Conservation (phyloP, 78 protist genomes). For the Dictyostelium purpureum region DNA sequence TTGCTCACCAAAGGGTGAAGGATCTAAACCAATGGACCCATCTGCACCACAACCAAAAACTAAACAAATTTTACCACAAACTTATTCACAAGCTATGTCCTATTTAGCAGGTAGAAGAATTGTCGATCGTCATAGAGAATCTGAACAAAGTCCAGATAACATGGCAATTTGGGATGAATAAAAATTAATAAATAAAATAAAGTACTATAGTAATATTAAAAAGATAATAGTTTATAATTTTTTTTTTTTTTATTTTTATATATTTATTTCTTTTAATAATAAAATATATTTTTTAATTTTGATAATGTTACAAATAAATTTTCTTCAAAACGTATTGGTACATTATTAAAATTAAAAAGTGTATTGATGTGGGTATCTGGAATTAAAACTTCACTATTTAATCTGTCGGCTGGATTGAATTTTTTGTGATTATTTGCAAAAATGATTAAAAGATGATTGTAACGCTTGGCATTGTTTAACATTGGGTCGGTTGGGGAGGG, state of each 20-base stretch:
- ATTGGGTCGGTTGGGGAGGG: background rate
- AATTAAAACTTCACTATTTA: background rate
- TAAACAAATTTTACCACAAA: conserved; percentile 52
- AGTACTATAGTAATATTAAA: too few relatives aligned
- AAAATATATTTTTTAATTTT: conserved; percentile 20
- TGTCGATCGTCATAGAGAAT: conserved; percentile 43
- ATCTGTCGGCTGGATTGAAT: background rate
- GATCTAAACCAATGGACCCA: background rate
- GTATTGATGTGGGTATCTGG: conserved; percentile 13
- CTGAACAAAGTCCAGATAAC: background rate
- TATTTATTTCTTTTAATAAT: background rate
- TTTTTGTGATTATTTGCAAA: background rate
- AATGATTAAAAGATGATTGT: conserved; percentile 4
- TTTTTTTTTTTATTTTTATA: background rate
- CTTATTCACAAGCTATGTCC: conserved; percentile 75
- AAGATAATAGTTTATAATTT: too few relatives aligned
- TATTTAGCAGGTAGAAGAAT: conserved; percentile 62
- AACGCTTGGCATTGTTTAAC: background rate
- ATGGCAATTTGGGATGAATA: background rate
- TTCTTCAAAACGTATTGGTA: conserved; percentile 20
- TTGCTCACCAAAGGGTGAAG: conserved; percentile 12
- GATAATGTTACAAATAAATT: conserved; percentile 3
- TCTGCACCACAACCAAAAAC: background rate
- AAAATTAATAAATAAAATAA: too few relatives aligned
- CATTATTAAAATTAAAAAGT: background rate